Base-by-base conservation (phyloP, 345 rosid genomes). In the Arabis alpina region DNA sequence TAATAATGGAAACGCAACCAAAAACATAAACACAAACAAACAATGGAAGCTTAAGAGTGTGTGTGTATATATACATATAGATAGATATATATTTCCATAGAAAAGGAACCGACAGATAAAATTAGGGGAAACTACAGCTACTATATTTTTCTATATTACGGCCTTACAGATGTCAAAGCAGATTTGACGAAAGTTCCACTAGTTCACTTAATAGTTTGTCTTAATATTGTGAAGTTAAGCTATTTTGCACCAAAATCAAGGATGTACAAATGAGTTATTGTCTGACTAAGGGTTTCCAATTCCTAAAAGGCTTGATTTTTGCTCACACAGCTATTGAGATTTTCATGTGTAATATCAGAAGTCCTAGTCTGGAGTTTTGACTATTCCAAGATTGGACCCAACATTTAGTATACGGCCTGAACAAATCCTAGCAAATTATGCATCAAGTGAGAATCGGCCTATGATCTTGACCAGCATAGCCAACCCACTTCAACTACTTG, bases 171-270 rank as follows among this genome's bases (percentile, higher is more conserved):
- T 23, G 54, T 44, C 13, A 9, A 23, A 68, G 56, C 8, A 61
- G 30, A 19, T 41, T 61, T 61, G 47, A 10, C 5, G 42, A 48
- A 16, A 41, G 6, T 43, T 48, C 51, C 60, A 51, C 23, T 15
- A 40, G 30, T 13, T 11, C 37, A 57, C 27, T 23, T 2, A 34
- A 9, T 7, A 25, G 13, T 51, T 61, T 19, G 54, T 49, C 43
- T 23, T 34, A 19, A 59, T 12, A 4, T 10, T 15, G 62, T 28
- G 68, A 32, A 28, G 39, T 53, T 53, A 53, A 53, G 54, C 55
- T 62, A 16, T 36, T 42, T 52, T 53, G 62, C 45, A 61, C 52
- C 45, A 41, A 61, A 51, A 27, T n/a, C 45, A 71, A 51, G 34
- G 36, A 28, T 51, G 48, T 48, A 59, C 16, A 70, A 50, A 28